These are phyloP conservation scores for Magnolia officinalis DNA, from an alignment of 164 flowering plant genomes.

Conservation along the genomic window DNA sequence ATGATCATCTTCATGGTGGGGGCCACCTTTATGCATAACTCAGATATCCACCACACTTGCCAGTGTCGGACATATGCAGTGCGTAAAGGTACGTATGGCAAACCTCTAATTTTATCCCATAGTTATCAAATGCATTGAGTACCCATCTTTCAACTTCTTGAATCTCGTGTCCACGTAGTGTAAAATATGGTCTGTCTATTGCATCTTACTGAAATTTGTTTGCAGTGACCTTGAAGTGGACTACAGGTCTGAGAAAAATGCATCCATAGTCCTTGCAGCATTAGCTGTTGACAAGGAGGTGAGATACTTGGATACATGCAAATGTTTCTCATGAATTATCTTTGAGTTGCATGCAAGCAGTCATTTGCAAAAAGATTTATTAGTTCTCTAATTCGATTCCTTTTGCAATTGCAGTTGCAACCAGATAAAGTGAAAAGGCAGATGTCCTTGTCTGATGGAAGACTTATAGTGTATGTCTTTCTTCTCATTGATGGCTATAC, in stretches of 20 bases:
- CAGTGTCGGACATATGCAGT: too few relatives aligned
- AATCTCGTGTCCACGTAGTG: not conserved
- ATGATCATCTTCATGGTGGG: too few relatives aligned
- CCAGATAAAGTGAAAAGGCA: conserved; percentile 79
- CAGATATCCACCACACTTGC: too few relatives aligned
- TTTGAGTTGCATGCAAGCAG: not conserved
- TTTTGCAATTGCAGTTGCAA: conserved; percentile 57
- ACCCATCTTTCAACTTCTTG: too few relatives aligned
- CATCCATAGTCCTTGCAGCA: conserved; percentile 55
- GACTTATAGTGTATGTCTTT: conserved; percentile 66
- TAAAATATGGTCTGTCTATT: not conserved
- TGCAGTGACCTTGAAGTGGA: conserved; percentile 82
- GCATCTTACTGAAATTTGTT: not conserved
- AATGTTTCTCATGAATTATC: not conserved
- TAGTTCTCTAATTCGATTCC: not conserved
- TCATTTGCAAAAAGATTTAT: not conserved
- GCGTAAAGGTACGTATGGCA: too few relatives aligned
- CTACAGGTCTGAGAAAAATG: conserved; percentile 56
- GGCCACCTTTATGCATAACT: too few relatives aligned
- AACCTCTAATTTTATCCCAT: too few relatives aligned
- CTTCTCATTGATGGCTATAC: not conserved
- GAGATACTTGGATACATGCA: not conserved
- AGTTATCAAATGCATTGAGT: too few relatives aligned
- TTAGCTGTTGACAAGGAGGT: conserved; percentile 94
- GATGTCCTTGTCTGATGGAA: conserved; percentile 57